These are phyloP conservation scores for Prunus mira DNA, from an alignment of 306 rosid species.

Conservation along the genomic window DNA sequence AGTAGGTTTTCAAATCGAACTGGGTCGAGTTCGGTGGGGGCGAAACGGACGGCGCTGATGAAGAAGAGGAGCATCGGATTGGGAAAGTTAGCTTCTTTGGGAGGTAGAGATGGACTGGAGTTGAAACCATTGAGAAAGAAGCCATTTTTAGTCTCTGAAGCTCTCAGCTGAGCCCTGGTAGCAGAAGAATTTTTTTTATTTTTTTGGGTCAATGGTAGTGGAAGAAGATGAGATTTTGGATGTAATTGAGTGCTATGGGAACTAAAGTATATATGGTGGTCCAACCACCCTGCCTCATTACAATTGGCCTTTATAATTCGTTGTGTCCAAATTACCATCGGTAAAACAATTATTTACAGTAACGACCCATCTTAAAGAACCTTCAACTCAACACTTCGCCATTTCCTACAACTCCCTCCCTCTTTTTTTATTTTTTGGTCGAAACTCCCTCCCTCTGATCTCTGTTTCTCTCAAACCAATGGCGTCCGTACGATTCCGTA, in stretches of 20 bases:
- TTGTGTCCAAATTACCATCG: background rate
- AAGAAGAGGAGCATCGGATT: conserved; percentile 42
- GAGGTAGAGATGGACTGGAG: conserved; percentile 26
- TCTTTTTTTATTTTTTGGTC: background rate
- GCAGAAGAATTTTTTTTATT: too few relatives aligned
- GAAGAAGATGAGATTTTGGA: background rate
- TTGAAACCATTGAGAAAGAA: conserved; percentile 39
- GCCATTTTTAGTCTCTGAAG: conserved; percentile 34
- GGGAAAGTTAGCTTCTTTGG: conserved; percentile 32
- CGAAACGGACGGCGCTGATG: conserved; percentile 36
- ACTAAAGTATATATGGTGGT: background rate
- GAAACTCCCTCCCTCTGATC: background rate
- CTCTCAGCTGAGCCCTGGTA: background rate
- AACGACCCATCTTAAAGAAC: background rate
- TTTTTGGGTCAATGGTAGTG: too few relatives aligned
- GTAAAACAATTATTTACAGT: background rate
- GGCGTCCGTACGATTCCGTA: conserved; percentile 31
- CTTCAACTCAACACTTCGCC: background rate
- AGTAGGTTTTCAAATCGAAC: conserved; percentile 80
- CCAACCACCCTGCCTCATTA: background rate
- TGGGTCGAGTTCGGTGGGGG: conserved; percentile 32
- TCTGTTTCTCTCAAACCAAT: conserved; percentile 24
- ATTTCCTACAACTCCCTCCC: background rate
- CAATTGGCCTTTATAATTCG: background rate
- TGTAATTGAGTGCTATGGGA: background rate